Evolutionary conservation across 352 stramenopile species (phyloP), one percentile per base, ranked within the genome.

Genomic region (Phytophthora fragariae): DNA sequence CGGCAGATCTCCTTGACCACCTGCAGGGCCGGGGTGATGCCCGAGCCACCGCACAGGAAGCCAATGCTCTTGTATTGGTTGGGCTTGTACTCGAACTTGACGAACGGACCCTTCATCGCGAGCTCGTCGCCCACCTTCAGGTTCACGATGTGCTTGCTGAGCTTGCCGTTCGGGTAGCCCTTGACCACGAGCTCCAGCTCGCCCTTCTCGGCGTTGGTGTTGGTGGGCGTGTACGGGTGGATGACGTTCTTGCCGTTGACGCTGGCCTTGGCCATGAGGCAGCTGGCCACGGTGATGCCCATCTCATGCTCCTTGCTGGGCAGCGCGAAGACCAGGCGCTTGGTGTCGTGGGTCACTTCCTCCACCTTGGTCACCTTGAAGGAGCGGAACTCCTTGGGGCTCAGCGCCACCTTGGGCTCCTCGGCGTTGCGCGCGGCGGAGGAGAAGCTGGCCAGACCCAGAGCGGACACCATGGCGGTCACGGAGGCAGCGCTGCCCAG

Each of bases 131-230:
- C 92, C 27, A 85, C 77, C 57, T 95, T 81, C 14, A 97, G 77
- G 31, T 80, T 68, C 54, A 88, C 76, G 27, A 97, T 91, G 75
- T 97, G 88, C 68, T 90, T 90, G 65, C 88, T 96, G 52, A 97
- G 82, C 65, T 92, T 87, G 59, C 92, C 92, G 24, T 80, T 79
- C 11, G 90, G 84, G 75, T 97, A 97, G 29, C 83, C 80, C 76
- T 98, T 97, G 65, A 97, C 89, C 49, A 97, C 83, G 31, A 96
- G 83, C 65, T 94, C 86, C 19, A 96, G 67, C 75, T 84, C 63
- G 59, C 89, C 90, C 66, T 88, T 91, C 68, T 92, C 80, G 33
- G 65, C 80, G 68, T 92, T 93, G 47, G 83, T 85, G 71, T 92
- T 93, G 39, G 82, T 86, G 15, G 92, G 91, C 50, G 92, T 97